Evolutionary conservation across 805 yeast genomes (phyloP).

Genomic region (Candida hispaniensis): DNA sequence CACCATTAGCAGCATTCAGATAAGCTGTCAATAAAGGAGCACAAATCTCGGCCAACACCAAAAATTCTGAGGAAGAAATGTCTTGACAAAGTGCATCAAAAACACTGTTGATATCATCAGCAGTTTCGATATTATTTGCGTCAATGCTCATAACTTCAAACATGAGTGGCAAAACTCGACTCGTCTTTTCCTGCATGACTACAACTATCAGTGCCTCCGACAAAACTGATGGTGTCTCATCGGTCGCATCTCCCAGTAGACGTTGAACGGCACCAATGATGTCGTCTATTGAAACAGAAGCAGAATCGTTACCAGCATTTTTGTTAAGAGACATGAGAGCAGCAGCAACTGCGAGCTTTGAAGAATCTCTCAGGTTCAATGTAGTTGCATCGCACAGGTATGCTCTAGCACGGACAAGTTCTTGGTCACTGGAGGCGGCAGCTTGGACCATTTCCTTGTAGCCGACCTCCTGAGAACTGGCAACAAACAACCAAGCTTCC

Average conservation of each 20-base stretch:
- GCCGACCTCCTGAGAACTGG: no score
- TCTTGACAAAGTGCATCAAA: slow-evolving; percentile 46
- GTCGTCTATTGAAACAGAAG: slow-evolving; percentile 6
- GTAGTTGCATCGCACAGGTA: slow-evolving; percentile 9
- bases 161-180: slow-evolving; percentile 41
- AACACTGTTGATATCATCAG: slow-evolving; percentile 58
- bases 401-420: slow-evolving; percentile 6
- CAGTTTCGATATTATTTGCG: slow-evolving; percentile 61
- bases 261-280: slow-evolving; percentile 33
- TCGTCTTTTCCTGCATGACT: slow-evolving; percentile 36
- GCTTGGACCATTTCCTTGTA: slow-evolving; percentile 3
- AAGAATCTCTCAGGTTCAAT: slow-evolving; percentile 1
- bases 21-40: slow-evolving; percentile 8
- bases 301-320: background rate
- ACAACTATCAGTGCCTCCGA: slow-evolving; percentile 58
- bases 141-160: slow-evolving; percentile 59
- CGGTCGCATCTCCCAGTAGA: slow-evolving; percentile 54
- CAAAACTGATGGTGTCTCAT: slow-evolving; percentile 66
- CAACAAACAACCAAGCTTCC: slow-evolving; percentile 7
- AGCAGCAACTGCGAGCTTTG: slow-evolving; percentile 9
- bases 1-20: slow-evolving; percentile 13
- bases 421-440: slow-evolving; percentile 4
- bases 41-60: slow-evolving; percentile 29
- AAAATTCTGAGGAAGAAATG: slow-evolving; percentile 35
- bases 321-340: slow-evolving; percentile 18